Evolutionary conservation across 108 stramenopile genomes (phyloP), one percentile per base, ranked within the genome.

Genomic region (Cyclostephanos tholiformis): DNA sequence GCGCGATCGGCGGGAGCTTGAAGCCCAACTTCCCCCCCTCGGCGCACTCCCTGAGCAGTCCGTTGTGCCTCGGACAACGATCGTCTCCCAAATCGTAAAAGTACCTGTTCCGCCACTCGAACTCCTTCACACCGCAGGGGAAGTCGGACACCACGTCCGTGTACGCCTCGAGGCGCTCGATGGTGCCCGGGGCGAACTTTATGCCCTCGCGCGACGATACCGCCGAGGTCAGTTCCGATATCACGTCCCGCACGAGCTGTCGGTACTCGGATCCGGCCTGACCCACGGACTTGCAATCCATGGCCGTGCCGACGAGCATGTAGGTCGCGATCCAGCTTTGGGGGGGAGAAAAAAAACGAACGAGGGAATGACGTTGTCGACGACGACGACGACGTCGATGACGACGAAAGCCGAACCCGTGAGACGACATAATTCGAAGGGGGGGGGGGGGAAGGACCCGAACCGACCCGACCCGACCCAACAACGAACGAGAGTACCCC

Each of bases 61-160:
- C 69, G 73, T 90, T 93, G 72, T 93, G 92, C 29, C 63, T 88
- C 9, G 88, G 89, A 72, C 88, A 87, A 39, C 76, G 67, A 0
- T 86, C 87, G 55, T 90, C 84, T 0, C 86, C 84, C 17, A 93
- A 50, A 49, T 94, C 72, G 63, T 86, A 90, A 69, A 94, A 94
- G 44, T 88, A 94, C 62, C 85, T 61, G 63, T 94, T 97, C 25
- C 96, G 89, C 97, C 97, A 97, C 63, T 95, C 88, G 73, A 95
- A 97, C 51, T 98, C 97, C 81, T 98, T 98, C 27, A 98, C 89
- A 0, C 85, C 97, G 46, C 90, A 87, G 0, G 97, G 97, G 72
- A 96, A 98, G 74, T 92, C 89, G 0, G 92, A 59, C 27, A 98
- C 97, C 0, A 91, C 91, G 63, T 91, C 95, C 11, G 95, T 91